Conservation (phyloP, 495 filamentous ascomycete species). For the Tuber calosporum region DNA sequence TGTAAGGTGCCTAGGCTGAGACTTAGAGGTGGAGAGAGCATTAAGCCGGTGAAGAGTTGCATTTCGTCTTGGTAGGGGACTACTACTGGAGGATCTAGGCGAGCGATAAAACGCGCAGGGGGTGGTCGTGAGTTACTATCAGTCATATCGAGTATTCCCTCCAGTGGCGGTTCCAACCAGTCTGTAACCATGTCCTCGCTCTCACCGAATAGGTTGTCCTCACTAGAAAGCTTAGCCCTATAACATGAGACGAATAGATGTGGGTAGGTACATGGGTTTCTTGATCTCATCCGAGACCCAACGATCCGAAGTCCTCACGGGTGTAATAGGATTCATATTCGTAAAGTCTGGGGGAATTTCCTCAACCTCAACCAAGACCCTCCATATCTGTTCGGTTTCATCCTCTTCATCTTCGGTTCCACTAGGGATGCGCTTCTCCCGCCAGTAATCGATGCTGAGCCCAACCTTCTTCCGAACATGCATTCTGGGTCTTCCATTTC, state of each 20-base stretch:
- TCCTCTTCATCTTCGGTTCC: conserved; percentile 38
- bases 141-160: conserved; percentile 43
- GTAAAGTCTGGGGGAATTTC: conserved; percentile 44
- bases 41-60: conserved; percentile 63
- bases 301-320: conserved; percentile 57
- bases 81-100: conserved; percentile 73
- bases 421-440: conserved; percentile 51
- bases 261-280: conserved; percentile 43
- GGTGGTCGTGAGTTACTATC: conserved; percentile 44
- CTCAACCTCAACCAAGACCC: conserved; percentile 59
- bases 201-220: conserved; percentile 45
- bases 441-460: conserved; percentile 81
- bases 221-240: conserved; percentile 20
- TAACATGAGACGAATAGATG: conserved; percentile 2
- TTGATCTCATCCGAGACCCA: conserved; percentile 60
- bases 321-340: conserved; percentile 46
- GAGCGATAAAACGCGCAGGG: conserved; percentile 73
- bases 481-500: conserved; percentile 71
- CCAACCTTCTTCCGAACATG: conserved; percentile 66
- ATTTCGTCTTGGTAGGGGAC: conserved; percentile 61
- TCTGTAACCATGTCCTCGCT: conserved; percentile 49
- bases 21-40: conserved; percentile 50
- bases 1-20: conserved; percentile 44
- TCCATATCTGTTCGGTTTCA: conserved; percentile 49
- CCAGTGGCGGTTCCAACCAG: conserved; percentile 56